phyloP scores from a whole-genome alignment of 1,284 basidiomycete genomes.

The Chalciporus piperatoides region DNA sequence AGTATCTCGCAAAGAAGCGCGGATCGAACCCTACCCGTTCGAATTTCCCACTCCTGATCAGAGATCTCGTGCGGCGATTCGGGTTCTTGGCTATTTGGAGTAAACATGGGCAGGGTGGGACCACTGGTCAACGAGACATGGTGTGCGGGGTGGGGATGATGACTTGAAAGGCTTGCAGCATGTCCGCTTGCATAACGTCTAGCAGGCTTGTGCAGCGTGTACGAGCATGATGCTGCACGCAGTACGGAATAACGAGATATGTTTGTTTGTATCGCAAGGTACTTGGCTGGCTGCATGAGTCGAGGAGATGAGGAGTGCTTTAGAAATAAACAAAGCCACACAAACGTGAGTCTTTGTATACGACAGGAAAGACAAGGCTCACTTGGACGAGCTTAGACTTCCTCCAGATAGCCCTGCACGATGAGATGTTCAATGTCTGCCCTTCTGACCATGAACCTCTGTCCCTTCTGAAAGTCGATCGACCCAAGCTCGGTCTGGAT shows the following conservation, averaged over 20 bases:
- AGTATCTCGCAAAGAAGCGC: conserved; percentile 13
- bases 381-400: conserved; percentile 37
- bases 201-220: not conserved
- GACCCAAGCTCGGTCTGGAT: conserved; percentile 87
- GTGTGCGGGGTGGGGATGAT: conserved; percentile 2
- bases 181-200: conserved; percentile 6
- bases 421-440: conserved; percentile 90
- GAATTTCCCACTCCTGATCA: conserved; percentile 61
- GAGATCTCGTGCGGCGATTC: conserved; percentile 21
- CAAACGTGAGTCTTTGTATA: conserved; percentile 9
- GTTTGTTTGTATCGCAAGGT: not conserved
- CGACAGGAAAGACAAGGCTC: not conserved
- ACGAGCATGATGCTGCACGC: not conserved
- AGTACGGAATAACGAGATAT: not conserved
- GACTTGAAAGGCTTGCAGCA: not conserved
- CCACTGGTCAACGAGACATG: conserved; percentile 22
- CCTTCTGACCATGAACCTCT: conserved; percentile 81
- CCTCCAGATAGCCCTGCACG: conserved; percentile 86
- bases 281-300: conserved; percentile 15
- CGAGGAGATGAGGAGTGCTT: conserved; percentile 12
- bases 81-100: conserved; percentile 18
- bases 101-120: conserved; percentile 30
- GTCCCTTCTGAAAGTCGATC: conserved; percentile 86
- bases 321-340: conserved; percentile 31
- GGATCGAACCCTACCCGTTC: conserved; percentile 47